Conservation (phyloP, 164 flowering plant genomes). For the Kalanchoe fedtschenkoi region DNA sequence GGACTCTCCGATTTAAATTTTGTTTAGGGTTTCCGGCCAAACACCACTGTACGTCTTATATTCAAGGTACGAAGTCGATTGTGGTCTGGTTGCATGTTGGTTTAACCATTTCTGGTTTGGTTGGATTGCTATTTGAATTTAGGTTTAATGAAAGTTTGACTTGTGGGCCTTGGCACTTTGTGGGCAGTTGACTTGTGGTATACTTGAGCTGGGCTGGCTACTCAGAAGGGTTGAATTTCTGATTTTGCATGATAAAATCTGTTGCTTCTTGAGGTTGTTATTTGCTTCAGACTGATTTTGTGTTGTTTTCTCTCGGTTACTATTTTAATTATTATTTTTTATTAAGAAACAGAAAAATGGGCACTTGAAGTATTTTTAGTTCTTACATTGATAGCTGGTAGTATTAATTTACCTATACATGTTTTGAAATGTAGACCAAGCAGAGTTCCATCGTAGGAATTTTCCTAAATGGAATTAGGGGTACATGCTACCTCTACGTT, state of each 20-base stretch:
- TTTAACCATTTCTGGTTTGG: neutral
- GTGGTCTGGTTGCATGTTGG: neutral
- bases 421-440: too few relatives aligned
- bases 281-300: neutral
- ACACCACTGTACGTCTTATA: neutral
- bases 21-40: neutral
- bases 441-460: too few relatives aligned
- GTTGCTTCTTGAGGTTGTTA: neutral
- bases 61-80: neutral
- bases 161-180: too few relatives aligned
- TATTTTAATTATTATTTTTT: neutral
- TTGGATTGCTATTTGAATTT: neutral
- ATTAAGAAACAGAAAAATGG: too few relatives aligned
- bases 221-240: neutral
- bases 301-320: neutral
- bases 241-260: neutral
- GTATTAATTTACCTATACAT: too few relatives aligned
- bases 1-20: neutral
- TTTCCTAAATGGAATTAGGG: too few relatives aligned
- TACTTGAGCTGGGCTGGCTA: neutral
- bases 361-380: neutral
- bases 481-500: too few relatives aligned
- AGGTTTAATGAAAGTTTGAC: neutral
- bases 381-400: too few relatives aligned
- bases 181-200: too few relatives aligned